Percentiles rank a stretch among this genome's conserved stretches.
Evolutionary conservation across 2,329 filamentous ascomycete species (phyloP).

Genomic region (Sordariomycetes sp.): DNA sequence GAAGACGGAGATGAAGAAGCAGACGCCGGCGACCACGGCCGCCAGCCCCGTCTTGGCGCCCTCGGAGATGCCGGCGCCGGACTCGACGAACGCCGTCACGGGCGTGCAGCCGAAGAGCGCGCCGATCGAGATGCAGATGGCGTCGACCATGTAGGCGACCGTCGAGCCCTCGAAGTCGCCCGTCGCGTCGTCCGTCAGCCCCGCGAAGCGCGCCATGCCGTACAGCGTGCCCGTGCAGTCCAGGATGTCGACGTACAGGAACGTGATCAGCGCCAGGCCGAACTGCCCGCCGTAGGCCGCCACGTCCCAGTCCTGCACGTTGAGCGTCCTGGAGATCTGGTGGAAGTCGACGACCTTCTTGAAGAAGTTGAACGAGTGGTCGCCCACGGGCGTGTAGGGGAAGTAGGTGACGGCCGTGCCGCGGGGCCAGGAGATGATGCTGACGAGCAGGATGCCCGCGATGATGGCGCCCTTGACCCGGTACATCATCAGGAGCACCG

Average conservation of each 20-base stretch:
- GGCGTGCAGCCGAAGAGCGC: conserved; percentile 60
- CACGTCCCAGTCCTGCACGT: conserved; percentile 66
- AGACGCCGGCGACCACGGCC: conserved; percentile 56
- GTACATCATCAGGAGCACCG: conserved; percentile 72
- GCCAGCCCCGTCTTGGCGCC: conserved; percentile 65
- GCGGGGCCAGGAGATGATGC: conserved; percentile 81
- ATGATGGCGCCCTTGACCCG: conserved; percentile 82
- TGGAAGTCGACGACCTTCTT: conserved; percentile 80
- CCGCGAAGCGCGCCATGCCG: conserved; percentile 70
- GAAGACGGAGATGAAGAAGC: conserved; percentile 63
- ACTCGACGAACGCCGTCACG: conserved; percentile 66
- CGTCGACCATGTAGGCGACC: conserved; percentile 65
- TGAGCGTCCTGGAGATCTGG: conserved; percentile 57
- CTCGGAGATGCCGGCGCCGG: conserved; percentile 64
- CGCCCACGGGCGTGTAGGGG: conserved; percentile 58
- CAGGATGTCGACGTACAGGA: conserved; percentile 71
- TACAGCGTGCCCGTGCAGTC: conserved; percentile 70
- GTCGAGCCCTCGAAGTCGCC: conserved; percentile 83
- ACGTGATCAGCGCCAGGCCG: conserved; percentile 68
- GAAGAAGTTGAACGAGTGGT: conserved; percentile 74
- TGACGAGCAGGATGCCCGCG: conserved; percentile 70
- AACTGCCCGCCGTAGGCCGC: conserved; percentile 62
- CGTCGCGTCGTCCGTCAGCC: conserved; percentile 50
- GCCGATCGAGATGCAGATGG: conserved; percentile 60
- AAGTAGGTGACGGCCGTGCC: conserved; percentile 70